Percentiles rank a stretch among this genome's conserved stretches.
These are phyloP conservation scores for Xylaria sp. DNA, from an alignment of 2,329 filamentous ascomycete species.

Conservation along the genomic window DNA sequence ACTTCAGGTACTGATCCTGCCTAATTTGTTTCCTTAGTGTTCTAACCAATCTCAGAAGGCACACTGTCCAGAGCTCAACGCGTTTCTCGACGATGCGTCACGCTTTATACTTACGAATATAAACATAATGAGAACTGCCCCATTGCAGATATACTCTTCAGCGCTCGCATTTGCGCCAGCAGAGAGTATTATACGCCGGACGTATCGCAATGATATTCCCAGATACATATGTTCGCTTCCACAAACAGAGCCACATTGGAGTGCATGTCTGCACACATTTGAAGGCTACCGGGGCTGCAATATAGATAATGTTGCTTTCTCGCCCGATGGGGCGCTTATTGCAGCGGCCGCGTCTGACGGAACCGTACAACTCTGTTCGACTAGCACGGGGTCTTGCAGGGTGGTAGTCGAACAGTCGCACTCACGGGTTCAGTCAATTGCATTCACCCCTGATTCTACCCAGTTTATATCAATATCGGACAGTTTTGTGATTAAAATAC, in stretches of 20 bases:
- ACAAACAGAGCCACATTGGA: constrained; percentile 29
- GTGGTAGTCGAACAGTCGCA: background rate
- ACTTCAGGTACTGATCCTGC: constrained; percentile 26
- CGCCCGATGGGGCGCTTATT: constrained; percentile 18
- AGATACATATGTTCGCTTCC: constrained; percentile 33
- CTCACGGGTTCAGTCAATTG: background rate
- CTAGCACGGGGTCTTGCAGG: background rate
- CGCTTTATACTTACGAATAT: constrained; percentile 42
- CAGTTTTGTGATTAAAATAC: constrained; percentile 9
- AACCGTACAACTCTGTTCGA: constrained; percentile 16
- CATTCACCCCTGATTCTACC: constrained; percentile 13
- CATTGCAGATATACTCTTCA: constrained; percentile 50
- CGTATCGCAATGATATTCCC: constrained; percentile 36
- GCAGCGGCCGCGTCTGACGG: constrained; percentile 8
- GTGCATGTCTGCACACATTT: constrained; percentile 35
- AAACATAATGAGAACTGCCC: constrained; percentile 43
- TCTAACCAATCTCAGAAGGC: constrained; percentile 13
- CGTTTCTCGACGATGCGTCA: constrained; percentile 43
- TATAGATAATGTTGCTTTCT: constrained; percentile 22
- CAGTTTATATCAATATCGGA: background rate
- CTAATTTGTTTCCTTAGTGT: background rate
- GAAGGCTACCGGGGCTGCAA: constrained; percentile 15
- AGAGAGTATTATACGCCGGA: constrained; percentile 42
- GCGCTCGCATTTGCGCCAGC: constrained; percentile 48
- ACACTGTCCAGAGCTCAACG: constrained; percentile 3